These are phyloP conservation scores for Magnusiomyces suaveolens DNA, from an alignment of 1,139 yeast genomes.

Conservation along the genomic window DNA sequence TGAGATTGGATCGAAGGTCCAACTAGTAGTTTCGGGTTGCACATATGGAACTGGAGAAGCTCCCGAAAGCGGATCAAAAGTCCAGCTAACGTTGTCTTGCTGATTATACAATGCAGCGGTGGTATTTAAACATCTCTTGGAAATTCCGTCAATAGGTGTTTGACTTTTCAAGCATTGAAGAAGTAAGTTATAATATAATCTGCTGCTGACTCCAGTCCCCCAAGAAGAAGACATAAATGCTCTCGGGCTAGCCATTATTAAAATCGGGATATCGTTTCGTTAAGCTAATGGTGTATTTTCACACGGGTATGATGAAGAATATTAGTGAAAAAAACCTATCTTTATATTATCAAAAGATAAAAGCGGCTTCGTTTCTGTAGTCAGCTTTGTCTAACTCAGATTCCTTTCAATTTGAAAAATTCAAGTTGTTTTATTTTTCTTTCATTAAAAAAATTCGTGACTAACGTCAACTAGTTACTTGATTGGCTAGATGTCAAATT, in stretches of 20 bases:
- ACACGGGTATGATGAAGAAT: no score
- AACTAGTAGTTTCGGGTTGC: not conserved
- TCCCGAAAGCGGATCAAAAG: not conserved
- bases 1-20: not conserved
- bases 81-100: not conserved
- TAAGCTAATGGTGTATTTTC: not conserved
- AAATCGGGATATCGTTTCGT: not conserved
- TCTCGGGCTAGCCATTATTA: not conserved
- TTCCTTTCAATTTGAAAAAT: no score
- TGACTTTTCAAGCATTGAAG: not conserved
- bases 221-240: not conserved
- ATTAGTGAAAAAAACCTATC: no score
- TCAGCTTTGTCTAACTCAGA: no score
- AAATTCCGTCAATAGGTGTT: not conserved
- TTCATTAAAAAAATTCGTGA: no score
- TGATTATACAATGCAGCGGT: not conserved
- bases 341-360: no score
- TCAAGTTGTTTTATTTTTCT: no score
- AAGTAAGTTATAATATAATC: not conserved
- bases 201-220: not conserved
- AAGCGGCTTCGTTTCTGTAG: no score
- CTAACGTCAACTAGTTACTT: no score
- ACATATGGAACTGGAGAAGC: not conserved
- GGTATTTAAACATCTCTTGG: not conserved
- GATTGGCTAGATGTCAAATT: no score